Base-by-base conservation (phyloP, 2,329 filamentous ascomycete species). In the Fusarium phyllophilum region DNA sequence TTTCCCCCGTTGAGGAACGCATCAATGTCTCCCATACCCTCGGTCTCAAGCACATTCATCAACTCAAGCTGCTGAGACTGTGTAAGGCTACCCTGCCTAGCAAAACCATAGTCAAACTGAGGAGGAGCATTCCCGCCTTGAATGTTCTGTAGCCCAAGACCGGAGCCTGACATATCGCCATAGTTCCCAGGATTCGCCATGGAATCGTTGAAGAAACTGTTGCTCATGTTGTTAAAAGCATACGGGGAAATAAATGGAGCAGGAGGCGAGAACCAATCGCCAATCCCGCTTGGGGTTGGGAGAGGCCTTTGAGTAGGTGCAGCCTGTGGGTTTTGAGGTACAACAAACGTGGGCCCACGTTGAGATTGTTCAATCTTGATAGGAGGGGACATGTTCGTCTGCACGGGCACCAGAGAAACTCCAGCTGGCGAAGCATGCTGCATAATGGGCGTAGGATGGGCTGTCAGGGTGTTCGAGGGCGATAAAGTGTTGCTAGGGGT, bases 21-120 rank as follows among this genome's bases (percentile, higher is more conserved):
- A 72, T 91, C 87, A 75, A 92, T 91, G 57, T 91, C 90, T 33
- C 84, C 85, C 79, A 91, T 83, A 2, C 90, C 90, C 73, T 92
- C 89, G 75, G 85, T 93, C 81, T 96, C 93, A 39, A 97, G 87
- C 55, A 91, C 91, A 62, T 91, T 90, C 92, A 97, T 94, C 42
- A 97, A 85, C 84, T 97, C 93, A 72, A 92, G 84, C 82, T 96
- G 94, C 82, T 97, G 94, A 78, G 94, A 89, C 72, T 95, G 92
- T 67, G 91, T 95, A 38, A 97, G 85, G 67, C 88, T 93, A 73
- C 91, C 94, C 77, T 90, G 90, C 67, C 87, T 88, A 79, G 89
- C 88, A 33, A 84, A 81, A 7, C 81, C 78, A 68, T 81, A 83
- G 49, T 75, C 77, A 46, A 80, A 78, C 38, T 81, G 79, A 20